Conservation (phyloP, 139 green algal species). For the Volvox reticuliferus region DNA sequence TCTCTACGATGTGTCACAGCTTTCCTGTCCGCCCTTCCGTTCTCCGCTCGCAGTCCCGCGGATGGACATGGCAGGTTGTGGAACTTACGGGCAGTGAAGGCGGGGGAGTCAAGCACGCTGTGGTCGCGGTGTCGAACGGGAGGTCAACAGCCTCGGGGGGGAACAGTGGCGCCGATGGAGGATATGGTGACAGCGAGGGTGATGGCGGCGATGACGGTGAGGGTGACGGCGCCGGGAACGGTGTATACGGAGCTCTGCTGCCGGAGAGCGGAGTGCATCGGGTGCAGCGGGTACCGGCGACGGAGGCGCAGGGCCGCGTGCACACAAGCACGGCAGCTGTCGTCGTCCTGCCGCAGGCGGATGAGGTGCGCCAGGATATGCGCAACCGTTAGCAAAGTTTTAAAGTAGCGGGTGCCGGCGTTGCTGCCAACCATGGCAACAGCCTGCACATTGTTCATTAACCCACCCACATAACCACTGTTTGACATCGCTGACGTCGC, state of each 20-base stretch:
- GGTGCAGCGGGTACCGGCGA: conserved; percentile 94
- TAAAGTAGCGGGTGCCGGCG: too few relatives aligned
- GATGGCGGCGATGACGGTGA: not conserved
- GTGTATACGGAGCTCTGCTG: conserved; percentile 70
- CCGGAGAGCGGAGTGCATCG: conserved; percentile 94
- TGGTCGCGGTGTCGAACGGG: not conserved
- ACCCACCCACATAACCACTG: too few relatives aligned
- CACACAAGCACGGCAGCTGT: conserved; percentile 96
- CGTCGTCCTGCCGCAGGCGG: conserved; percentile 86
- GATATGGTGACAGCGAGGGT: not conserved
- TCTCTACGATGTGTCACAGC: too few relatives aligned
- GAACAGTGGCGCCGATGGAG: not conserved
- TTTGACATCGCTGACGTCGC: too few relatives aligned
- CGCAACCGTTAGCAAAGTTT: too few relatives aligned
- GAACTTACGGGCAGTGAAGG: not conserved
- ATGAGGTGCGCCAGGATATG: conserved; percentile 62
- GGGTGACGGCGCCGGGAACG: not conserved
- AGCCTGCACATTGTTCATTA: too few relatives aligned
- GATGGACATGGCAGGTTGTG: conserved; percentile 32
- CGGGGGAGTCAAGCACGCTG: conserved; percentile 27
- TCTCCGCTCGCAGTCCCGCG: not conserved
- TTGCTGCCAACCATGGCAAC: too few relatives aligned
- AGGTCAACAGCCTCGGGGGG: not conserved
- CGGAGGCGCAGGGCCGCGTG: conserved; percentile 88
- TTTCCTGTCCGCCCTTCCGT: too few relatives aligned